Evolutionary conservation across 306 rosid genomes (phyloP).

Genomic region (Abrus precatorius): DNA sequence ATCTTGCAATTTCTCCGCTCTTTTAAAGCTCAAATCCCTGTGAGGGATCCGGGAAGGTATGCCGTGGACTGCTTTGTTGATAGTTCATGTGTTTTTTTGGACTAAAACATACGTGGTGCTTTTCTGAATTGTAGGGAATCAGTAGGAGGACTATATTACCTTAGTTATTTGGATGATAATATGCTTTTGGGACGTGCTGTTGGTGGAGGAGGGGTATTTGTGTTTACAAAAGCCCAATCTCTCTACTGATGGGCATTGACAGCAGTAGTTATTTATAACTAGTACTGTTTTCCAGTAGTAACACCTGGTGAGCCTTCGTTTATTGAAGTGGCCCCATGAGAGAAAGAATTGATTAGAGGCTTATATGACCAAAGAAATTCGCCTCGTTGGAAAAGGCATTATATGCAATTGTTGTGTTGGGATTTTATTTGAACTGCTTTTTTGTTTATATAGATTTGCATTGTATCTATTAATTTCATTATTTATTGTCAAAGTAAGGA

Average conservation of each 20-base stretch:
- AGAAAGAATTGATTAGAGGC: background rate
- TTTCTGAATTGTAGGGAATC: slow-evolving; percentile 59
- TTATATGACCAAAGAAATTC: background rate
- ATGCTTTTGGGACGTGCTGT: slow-evolving; percentile 97
- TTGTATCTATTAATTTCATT: slow-evolving; percentile 13
- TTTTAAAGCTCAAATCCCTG: slow-evolving; percentile 81
- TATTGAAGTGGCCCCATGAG: slow-evolving; percentile 15
- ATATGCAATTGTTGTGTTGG: slow-evolving; percentile 1
- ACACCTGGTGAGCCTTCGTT: background rate
- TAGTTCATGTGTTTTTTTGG: background rate
- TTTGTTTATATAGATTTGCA: slow-evolving; percentile 6
- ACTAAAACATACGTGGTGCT: background rate
- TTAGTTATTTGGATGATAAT: slow-evolving; percentile 82
- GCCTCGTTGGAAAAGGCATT: background rate
- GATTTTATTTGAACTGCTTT: background rate
- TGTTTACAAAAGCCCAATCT: slow-evolving; percentile 84
- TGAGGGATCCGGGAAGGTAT: slow-evolving; percentile 82
- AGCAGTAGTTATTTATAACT: slow-evolving; percentile 7
- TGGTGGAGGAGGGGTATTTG: slow-evolving; percentile 94
- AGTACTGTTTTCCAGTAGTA: background rate
- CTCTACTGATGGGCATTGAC: slow-evolving; percentile 53
- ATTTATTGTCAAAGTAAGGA: slow-evolving; percentile 71
- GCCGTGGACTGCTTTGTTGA: slow-evolving; percentile 22
- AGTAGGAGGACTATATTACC: slow-evolving; percentile 92
- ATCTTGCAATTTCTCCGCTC: slow-evolving; percentile 80